Evolutionary conservation across 768 basidiomycete genomes (phyloP), one percentile per base, ranked within the genome.

Genomic region (Sporobolomyces phaffii): DNA sequence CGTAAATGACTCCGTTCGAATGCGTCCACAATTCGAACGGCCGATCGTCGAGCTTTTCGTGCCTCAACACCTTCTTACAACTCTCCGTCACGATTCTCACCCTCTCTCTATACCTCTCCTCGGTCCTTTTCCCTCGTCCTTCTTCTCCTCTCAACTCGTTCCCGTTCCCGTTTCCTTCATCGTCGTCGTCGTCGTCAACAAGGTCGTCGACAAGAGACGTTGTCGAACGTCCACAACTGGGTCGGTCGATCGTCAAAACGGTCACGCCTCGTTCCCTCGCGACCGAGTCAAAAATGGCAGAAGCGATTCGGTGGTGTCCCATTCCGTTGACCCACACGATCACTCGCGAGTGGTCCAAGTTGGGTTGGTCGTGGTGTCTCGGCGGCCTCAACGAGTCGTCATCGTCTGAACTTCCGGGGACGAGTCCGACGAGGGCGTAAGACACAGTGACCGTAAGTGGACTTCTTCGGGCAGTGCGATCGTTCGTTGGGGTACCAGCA

Each of bases 1-100:
- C 13, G 56, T 70, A 70, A 24, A 70, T 40, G 31, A 62, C 4
- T 0, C 69, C 69, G 64, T 70, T 69, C 60, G 68, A 69, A 18
- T 69, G 68, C 20, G 48, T 40, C 1, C 64, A 38, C 33, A 69
- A 3, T 8, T 38, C 28, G 31, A 69, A 57, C 2, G 28, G 15
- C 5, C 10, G n/a, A n/a, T n/a, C n/a, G n/a, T n/a, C n/a, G n/a
- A n/a, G n/a, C 3, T 57, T n/a, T 8, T 24, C 26, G 2, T 61
- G 40, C 2, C 34, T 7, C 29, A 64, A 53, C 3, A 69, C 53
- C 2, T 43, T 38, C 26, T 64, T 31, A 22, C 64, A 31, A 4
- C 59, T 26, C 17, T 69, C 68, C 43, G 31, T 40, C 14, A 31
- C 14, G 18, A 29, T n/a, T 9, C 20, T 20, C 3, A 48, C 34